Base-by-base conservation (phyloP, 1,139 yeast species). In the Blastobotrys malaysiensis region DNA sequence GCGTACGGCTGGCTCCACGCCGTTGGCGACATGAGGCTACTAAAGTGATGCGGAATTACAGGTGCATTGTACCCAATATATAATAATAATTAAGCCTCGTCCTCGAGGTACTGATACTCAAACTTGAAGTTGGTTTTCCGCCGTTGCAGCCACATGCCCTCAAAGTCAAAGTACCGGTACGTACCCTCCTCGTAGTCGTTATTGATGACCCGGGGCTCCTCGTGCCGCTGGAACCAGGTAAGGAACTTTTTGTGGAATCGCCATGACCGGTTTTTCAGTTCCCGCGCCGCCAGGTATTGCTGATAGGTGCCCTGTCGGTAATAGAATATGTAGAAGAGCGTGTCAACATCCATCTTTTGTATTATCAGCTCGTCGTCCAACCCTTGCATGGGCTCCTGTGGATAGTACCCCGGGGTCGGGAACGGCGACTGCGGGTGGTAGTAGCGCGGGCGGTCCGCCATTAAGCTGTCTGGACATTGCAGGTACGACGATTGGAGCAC, bases 391-490 rank as follows among this genome's bases (percentile, higher is more conserved):
- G 97, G 96, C 62, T 89, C 97, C 67, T 85, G 93, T 2, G 99
- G 99, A 72, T 90, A 93, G 70, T 86, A 89, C 20, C 88, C 81
- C 49, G 95, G 88, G 4, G 96, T 88, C 14, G 97, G 96, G 67
- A 87, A 96, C 51, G 95, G 95, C 61, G 83, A 82, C 48, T 78
- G 77, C n/a, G 97, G 96, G 59, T 78, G 81, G 69, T 91, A 91
- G 59, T 81, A 82, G 59, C 84, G 78, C 26, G 98, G 97, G 61
- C 81, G 83, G 64, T 93, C 97, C 1, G 96, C 86, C 68, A 91
- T 95, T 58, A 84, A 79, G 1, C 97, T 88, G 70, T 93, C 98
- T 0, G 99, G 99, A 69, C 97, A 89, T 65, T 88, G 86, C 63
- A 88, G 75, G 58, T 88, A 77, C 1, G 97, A 90, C 2, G 80